Base-by-base conservation (phyloP, 73 alveolate genomes). In the Tetrahymena thermophila region DNA sequence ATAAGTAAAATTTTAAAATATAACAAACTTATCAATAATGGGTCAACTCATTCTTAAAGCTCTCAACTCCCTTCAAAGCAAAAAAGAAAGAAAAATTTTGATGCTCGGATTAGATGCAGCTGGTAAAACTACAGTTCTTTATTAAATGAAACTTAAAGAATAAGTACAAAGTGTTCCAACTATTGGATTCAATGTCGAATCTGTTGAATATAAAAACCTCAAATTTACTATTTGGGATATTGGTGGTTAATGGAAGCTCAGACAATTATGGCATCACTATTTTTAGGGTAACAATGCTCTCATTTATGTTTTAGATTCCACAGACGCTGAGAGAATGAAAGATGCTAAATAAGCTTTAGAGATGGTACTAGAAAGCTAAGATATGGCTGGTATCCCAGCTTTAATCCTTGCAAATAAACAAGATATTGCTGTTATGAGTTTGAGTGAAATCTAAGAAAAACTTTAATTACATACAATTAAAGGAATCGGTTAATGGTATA, bases 161-260 rank as follows among this genome's bases (percentile, higher is more conserved):
- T 94, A 96, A 4, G 96, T 94, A 3, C 94, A 97, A 43, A 95
- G 99, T n/a, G 95, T 95, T 40, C 99, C 99, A 14, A 98, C 99
- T 35, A 98, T 98, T 50, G 99, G 99, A 55, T 97, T 98, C 95
- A 98, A 97, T 85, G 98, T 98, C 9, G 99, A 98, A 96, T 96
- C 97, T 19, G 97, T 99, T 31, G 98, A 98, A 94, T 97, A 99
- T 97, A 98, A 98, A 96, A 96, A 96, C 55, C 35, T 97, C 94
- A 94, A 95, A 43, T 94, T 99, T 57, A 97, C 98, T 13, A 97
- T 98, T 96, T 98, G 99, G 99, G 99, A 98, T 96, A 96, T 98
- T 43, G 99, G 99, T 38, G 99, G 99, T 8, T 94, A 97, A 50
- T 96, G 96, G 37, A 96, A 96, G 93, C 94, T 97, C 44, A 96